Evolutionary conservation across 352 stramenopile species (phyloP).

Genomic region (Blastocystis sp.): DNA sequence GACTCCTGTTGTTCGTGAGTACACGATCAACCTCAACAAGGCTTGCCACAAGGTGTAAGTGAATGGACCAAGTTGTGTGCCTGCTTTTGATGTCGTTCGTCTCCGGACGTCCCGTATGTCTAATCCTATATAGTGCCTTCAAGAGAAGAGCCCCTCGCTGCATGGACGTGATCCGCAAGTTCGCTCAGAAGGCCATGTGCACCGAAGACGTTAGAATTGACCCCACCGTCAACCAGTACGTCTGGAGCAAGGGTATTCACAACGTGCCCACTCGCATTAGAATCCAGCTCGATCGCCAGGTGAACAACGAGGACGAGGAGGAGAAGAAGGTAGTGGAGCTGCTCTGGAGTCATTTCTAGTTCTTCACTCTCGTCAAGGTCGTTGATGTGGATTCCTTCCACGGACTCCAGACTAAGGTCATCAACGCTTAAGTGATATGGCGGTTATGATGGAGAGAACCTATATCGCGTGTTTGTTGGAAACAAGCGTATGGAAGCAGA

Average conservation of each 20-base stretch:
- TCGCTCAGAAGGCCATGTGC: slow-evolving; percentile 94
- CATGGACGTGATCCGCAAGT: slow-evolving; percentile 96
- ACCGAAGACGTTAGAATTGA: slow-evolving; percentile 94
- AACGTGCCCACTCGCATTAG: slow-evolving; percentile 95
- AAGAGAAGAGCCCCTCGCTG: slow-evolving; percentile 96
- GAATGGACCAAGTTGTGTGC: slow-evolving; percentile 77
- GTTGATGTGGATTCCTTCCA: slow-evolving; percentile 73
- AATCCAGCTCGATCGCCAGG: slow-evolving; percentile 94
- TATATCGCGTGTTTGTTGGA: slow-evolving; percentile 27
- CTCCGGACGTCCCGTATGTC: slow-evolving; percentile 52
- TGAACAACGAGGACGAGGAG: slow-evolving; percentile 97
- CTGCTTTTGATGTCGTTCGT: slow-evolving; percentile 76
- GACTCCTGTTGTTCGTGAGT: slow-evolving; percentile 90
- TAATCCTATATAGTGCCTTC: slow-evolving; percentile 82
- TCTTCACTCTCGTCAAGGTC: slow-evolving; percentile 69
- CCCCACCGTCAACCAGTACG: slow-evolving; percentile 94
- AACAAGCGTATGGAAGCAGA: neutral
- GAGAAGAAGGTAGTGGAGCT: slow-evolving; percentile 86
- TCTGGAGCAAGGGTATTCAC: slow-evolving; percentile 95
- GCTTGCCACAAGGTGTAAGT: slow-evolving; percentile 84
- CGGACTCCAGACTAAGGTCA: slow-evolving; percentile 68
- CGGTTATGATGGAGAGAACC: slow-evolving; percentile 40
- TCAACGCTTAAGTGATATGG: slow-evolving; percentile 34
- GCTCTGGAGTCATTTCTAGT: slow-evolving; percentile 49
- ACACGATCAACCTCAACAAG: slow-evolving; percentile 99